phyloP scores from a whole-genome alignment of 768 basidiomycete genomes.

The Suillus plorans region DNA sequence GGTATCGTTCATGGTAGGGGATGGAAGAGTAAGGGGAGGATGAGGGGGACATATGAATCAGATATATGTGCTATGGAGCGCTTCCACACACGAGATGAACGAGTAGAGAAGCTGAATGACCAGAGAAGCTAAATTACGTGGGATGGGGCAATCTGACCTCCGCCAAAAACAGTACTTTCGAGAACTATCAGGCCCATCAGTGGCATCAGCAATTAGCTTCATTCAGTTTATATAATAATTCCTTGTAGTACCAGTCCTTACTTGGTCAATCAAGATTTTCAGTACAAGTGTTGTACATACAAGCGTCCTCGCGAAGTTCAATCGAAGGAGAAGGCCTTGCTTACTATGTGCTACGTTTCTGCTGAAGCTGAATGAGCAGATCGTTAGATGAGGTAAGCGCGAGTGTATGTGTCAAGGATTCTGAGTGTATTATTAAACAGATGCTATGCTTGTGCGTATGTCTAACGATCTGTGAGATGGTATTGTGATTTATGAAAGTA shows the following conservation, averaged over 20 bases:
- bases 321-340: too few species aligned
- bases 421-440: too few species aligned
- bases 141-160: not conserved
- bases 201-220: too few species aligned
- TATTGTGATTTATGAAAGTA: too few species aligned
- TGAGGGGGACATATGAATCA: constrained; percentile 2
- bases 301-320: too few species aligned
- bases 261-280: not conserved
- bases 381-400: too few species aligned
- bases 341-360: too few species aligned
- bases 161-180: not conserved
- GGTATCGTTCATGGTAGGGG: constrained; percentile 14
- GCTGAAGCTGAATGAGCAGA: too few species aligned
- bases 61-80: constrained; percentile 29
- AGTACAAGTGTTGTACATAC: too few species aligned
- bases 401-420: too few species aligned
- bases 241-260: not conserved
- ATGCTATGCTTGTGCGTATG: too few species aligned
- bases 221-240: not conserved
- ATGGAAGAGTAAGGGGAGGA: not conserved
- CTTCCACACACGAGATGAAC: constrained; percentile 30
- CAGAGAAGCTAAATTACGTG: constrained; percentile 7
- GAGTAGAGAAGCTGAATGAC: constrained; percentile 12
- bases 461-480: too few species aligned
- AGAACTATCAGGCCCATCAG: not conserved